A percentile compares a stretch with the other conserved stretches of the same genome.
phyloP scores from a whole-genome alignment of 23 red algal genomes.

The Agarophyton chilense region DNA sequence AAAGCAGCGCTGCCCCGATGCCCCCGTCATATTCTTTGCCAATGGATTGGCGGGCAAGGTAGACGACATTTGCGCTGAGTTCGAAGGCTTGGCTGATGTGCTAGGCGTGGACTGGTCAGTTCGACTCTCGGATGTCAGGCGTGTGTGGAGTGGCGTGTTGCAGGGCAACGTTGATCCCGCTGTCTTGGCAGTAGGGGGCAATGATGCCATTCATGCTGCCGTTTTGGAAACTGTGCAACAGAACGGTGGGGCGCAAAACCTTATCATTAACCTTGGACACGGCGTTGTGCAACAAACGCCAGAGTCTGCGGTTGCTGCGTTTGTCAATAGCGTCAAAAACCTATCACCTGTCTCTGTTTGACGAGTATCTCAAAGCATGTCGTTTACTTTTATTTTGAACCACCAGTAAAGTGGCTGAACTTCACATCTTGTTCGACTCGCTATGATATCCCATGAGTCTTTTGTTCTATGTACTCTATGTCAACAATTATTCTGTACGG shows the following conservation, averaged over 20 bases:
- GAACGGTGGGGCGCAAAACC: conserved; percentile 49
- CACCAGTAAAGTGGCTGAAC: neutral
- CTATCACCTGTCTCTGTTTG: conserved; percentile 13
- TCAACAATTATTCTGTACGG: neutral
- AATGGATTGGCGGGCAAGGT: conserved; percentile 86
- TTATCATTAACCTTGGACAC: conserved; percentile 89
- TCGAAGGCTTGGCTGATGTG: conserved; percentile 61
- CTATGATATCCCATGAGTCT: too few relatives aligned
- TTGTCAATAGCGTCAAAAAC: conserved; percentile 65
- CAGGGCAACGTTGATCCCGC: conserved; percentile 93
- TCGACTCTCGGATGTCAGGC: conserved; percentile 69
- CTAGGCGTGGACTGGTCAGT: conserved; percentile 82
- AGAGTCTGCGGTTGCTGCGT: conserved; percentile 67
- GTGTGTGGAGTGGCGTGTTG: conserved; percentile 40
- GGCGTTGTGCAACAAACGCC: conserved; percentile 87
- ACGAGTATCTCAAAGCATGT: neutral
- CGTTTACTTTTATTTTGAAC: neutral
- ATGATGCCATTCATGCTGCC: conserved; percentile 27
- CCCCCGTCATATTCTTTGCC: conserved; percentile 85
- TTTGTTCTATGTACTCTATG: neutral
- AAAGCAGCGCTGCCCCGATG: conserved; percentile 32
- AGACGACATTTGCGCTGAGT: neutral
- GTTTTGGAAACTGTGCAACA: conserved; percentile 57
- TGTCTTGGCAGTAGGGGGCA: conserved; percentile 51
- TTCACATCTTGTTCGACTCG: too few relatives aligned